Base-by-base conservation (phyloP, 306 rosid species). In the Prosopis cineraria region DNA sequence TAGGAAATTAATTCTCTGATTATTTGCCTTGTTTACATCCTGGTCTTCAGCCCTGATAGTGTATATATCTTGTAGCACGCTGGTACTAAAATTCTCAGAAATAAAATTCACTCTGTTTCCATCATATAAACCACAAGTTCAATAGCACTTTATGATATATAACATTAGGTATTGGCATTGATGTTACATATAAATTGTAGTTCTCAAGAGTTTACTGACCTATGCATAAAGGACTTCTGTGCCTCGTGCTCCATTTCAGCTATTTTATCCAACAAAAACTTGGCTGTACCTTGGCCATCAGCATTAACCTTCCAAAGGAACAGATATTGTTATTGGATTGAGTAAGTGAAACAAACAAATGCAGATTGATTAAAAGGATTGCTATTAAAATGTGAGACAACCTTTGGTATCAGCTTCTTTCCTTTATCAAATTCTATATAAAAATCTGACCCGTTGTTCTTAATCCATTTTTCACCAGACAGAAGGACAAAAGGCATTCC, bases 191-290 rank as follows among this genome's bases (percentile, higher is more conserved):
- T 41, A 30, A 48, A 45, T 66, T 40, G 68, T 33, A 82, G 22
- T 50, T 75, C 40, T 70, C 31, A 37, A 69, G 27, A 85, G 80
- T 80, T 65, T 40, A 80, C 95, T 73, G 68, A 93, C 99, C 99
- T 82, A 79, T 95, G 99, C 99, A 95, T 95, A 80, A 95, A 95
- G 75, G 99, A 95, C 79, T 93, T 95, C 55, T 95, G 94, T 48
- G 99, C 99, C 82, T 95, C 98, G 43, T 87, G 68, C 85, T 95
- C 99, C 92, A 58, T 2, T 20, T 79, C 83, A 30, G 96, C 99
- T 87, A 95, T 93, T 77, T 74, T 86, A 81, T 91, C 85, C 85
- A 95, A 76, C 86, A 95, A 87, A 67, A 80, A 69, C 93, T 87
- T 95, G 25, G 94, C 94, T 65, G 98, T 93, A 73, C 94, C 96